phyloP scores from a whole-genome alignment of 257 asterid species.

The Striga asiatica region DNA sequence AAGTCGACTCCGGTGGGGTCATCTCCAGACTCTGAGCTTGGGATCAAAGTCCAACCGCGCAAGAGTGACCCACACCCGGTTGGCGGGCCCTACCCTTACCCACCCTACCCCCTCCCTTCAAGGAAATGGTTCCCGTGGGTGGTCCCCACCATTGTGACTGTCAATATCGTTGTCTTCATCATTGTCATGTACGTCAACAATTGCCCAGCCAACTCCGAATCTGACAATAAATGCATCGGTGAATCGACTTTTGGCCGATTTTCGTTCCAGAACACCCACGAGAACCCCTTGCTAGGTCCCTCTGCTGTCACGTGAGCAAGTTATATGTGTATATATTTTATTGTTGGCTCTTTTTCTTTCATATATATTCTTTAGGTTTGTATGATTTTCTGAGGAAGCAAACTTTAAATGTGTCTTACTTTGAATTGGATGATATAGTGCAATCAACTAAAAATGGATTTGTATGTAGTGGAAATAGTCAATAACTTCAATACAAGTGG shows the following conservation, averaged over 20 bases:
- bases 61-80: conserved; percentile 10
- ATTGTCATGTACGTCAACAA: conserved; percentile 51
- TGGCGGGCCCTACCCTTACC: conserved; percentile 12
- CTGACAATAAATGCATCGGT: conserved; percentile 39
- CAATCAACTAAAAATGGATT: too few species aligned
- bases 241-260: conserved; percentile 42
- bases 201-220: conserved; percentile 50
- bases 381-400: too few species aligned
- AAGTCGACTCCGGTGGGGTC: conserved; percentile 39
- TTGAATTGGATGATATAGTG: too few species aligned
- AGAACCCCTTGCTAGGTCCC: conserved; percentile 95
- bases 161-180: conserved; percentile 45
- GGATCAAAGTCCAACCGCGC: conserved; percentile 37
- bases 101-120: not conserved
- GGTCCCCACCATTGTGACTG: conserved; percentile 49
- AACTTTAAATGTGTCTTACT: too few species aligned
- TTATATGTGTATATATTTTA: not conserved
- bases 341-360: not conserved
- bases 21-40: conserved; percentile 37
- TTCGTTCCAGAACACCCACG: conserved; percentile 56
- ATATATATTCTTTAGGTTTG: too few species aligned
- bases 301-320: conserved; percentile 55
- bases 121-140: conserved; percentile 80
- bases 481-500: too few species aligned
- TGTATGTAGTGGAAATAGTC: too few species aligned